A percentile compares a stretch with the other conserved stretches of the same genome.
These are phyloP conservation scores for Spathaspora gorwiae DNA, from an alignment of 805 yeast genomes.

Conservation along the genomic window DNA sequence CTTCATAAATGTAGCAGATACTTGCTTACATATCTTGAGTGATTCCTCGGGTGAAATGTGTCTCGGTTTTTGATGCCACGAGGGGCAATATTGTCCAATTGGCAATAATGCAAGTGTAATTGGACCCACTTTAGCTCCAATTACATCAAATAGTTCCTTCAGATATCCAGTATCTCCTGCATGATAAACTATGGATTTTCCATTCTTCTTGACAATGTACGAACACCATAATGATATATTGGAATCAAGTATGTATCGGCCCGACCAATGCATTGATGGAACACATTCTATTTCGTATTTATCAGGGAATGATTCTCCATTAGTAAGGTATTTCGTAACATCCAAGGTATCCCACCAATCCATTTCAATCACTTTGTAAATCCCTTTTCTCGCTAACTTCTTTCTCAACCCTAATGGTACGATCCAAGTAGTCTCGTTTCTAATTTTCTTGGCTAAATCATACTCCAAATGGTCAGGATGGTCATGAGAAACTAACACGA, in stretches of 20 bases:
- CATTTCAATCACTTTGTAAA: slow-evolving; percentile 65
- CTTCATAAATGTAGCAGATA: slow-evolving; percentile 57
- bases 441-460: slow-evolving; percentile 45
- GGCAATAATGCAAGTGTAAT: slow-evolving; percentile 68
- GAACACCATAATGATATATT: slow-evolving; percentile 88
- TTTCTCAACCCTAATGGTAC: slow-evolving; percentile 77
- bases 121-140: slow-evolving; percentile 59
- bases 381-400: slow-evolving; percentile 55
- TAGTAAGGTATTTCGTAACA: slow-evolving; percentile 38
- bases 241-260: slow-evolving; percentile 74
- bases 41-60: slow-evolving; percentile 84
- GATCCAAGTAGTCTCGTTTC: slow-evolving; percentile 69
- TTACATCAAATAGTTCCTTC: slow-evolving; percentile 63
- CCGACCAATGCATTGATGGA: slow-evolving; percentile 98
- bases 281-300: slow-evolving; percentile 78
- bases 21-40: slow-evolving; percentile 57
- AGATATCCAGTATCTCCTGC: slow-evolving; percentile 95
- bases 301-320: slow-evolving; percentile 32
- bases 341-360: slow-evolving; percentile 80
- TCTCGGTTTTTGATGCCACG: slow-evolving; percentile 89
- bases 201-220: slow-evolving; percentile 62
- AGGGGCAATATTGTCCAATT: slow-evolving; percentile 92
- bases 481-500: slow-evolving; percentile 82
- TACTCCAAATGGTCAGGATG: slow-evolving; percentile 93
- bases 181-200: slow-evolving; percentile 73